phyloP scores from a whole-genome alignment of 176 grass and related monocot species.

The Canna indica region DNA sequence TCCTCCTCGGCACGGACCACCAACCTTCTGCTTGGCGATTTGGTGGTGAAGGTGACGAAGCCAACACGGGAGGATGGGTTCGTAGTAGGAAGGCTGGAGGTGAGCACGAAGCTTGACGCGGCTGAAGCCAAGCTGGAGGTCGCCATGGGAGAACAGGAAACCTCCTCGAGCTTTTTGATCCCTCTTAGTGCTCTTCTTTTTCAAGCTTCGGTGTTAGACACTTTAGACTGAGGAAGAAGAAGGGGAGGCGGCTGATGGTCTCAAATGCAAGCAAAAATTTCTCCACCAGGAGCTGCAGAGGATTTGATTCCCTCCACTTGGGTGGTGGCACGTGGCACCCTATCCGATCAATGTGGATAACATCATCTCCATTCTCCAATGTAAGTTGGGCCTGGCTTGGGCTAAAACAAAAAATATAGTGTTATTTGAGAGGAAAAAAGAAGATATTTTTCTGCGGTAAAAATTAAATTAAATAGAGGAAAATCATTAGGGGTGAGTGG shows the following conservation, averaged over 20 bases:
- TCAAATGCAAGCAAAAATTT: background rate
- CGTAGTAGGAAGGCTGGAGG: slow-evolving; percentile 18
- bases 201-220: too few relatives aligned
- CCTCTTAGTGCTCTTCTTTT: background rate
- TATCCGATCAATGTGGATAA: background rate
- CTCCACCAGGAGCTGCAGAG: background rate
- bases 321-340: background rate
- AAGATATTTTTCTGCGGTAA: too few relatives aligned
- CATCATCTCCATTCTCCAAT: too few relatives aligned
- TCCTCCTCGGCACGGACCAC: slow-evolving; percentile 51
- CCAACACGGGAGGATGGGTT: slow-evolving; percentile 27
- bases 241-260: background rate
- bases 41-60: slow-evolving; percentile 25
- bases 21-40: slow-evolving; percentile 36
- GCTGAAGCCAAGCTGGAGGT: slow-evolving; percentile 80
- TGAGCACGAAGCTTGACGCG: slow-evolving; percentile 62
- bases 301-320: background rate
- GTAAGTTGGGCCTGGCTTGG: too few relatives aligned
- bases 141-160: slow-evolving; percentile 37
- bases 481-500: too few relatives aligned
- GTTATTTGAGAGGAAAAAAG: too few relatives aligned
- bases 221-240: background rate
- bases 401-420: too few relatives aligned
- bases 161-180: background rate
- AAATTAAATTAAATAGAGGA: too few relatives aligned